phyloP scores from a whole-genome alignment of 1,284 basidiomycete species.

The Trichosporon asahii region DNA sequence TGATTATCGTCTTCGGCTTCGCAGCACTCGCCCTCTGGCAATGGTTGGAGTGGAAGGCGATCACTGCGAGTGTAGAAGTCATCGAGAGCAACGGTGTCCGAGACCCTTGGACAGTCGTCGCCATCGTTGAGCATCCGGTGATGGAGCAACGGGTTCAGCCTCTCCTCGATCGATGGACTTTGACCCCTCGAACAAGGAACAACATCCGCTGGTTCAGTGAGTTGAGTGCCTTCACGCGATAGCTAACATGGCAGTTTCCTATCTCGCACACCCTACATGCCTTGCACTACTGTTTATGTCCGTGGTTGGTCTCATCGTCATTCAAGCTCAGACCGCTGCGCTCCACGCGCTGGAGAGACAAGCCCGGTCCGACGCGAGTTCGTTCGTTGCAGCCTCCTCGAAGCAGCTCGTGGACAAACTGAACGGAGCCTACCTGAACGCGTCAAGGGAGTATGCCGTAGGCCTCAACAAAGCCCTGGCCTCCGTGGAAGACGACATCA shows the following conservation, averaged over 20 bases:
- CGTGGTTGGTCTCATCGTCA: conserved; percentile 80
- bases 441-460: conserved; percentile 70
- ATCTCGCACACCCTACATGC: conserved; percentile 84
- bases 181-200: conserved; percentile 29
- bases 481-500: conserved; percentile 68
- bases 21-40: conserved; percentile 46
- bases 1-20: conserved; percentile 47
- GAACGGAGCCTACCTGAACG: conserved; percentile 74
- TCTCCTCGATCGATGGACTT: conserved; percentile 28
- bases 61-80: conserved; percentile 38
- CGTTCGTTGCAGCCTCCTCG: conserved; percentile 65
- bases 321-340: conserved; percentile 77
- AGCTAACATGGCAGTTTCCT: conserved; percentile 57
- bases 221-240: conserved; percentile 17
- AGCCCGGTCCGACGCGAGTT: conserved; percentile 61
- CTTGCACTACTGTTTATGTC: conserved; percentile 86
- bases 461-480: conserved; percentile 70
- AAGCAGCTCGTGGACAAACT: conserved; percentile 68
- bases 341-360: conserved; percentile 65
- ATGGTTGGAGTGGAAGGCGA: conserved; percentile 45
- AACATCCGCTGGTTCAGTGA: conserved; percentile 51
- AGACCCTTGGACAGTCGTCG: conserved; percentile 44
- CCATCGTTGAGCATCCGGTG: conserved; percentile 48
- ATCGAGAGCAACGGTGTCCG: conserved; percentile 31
- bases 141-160: conserved; percentile 40